Evolutionary conservation across 116 monocot genomes (phyloP).

Genomic region (Posidonia oceanica): DNA sequence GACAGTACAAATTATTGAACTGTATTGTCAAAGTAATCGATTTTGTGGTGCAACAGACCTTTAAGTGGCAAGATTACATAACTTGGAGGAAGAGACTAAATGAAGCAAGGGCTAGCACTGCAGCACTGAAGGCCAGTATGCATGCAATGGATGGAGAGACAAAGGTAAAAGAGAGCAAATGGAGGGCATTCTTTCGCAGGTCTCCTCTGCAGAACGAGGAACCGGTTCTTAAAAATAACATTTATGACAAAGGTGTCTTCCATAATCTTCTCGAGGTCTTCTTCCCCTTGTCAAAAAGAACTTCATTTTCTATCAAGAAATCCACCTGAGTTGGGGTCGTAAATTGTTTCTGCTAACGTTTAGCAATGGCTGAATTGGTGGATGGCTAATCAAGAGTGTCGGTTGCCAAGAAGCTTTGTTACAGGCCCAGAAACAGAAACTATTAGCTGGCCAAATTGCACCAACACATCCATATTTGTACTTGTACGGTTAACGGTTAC

Average conservation of each 20-base stretch:
- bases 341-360: too few relatives aligned
- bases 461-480: too few relatives aligned
- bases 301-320: constrained; percentile 24
- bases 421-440: too few relatives aligned
- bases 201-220: constrained; percentile 31
- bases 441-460: too few relatives aligned
- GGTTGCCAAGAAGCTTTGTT: too few relatives aligned
- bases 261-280: constrained; percentile 55
- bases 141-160: constrained; percentile 18
- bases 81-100: constrained; percentile 76
- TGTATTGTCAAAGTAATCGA: not conserved
- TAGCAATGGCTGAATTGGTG: too few relatives aligned
- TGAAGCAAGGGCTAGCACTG: constrained; percentile 76
- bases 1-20: not conserved
- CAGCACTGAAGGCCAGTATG: constrained; percentile 46
- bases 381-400: too few relatives aligned
- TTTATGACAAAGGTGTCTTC: constrained; percentile 61
- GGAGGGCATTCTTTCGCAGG: constrained; percentile 40
- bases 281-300: constrained; percentile 54
- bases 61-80: constrained; percentile 95
- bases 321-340: constrained; percentile 1
- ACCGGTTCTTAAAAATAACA: constrained; percentile 42
- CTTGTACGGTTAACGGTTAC: too few relatives aligned
- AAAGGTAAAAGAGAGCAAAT: constrained; percentile 41
- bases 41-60: constrained; percentile 37